Conservation (phyloP, 225 moss, liverwort and hornwort species). For the Pseudoscleropodium purum region DNA sequence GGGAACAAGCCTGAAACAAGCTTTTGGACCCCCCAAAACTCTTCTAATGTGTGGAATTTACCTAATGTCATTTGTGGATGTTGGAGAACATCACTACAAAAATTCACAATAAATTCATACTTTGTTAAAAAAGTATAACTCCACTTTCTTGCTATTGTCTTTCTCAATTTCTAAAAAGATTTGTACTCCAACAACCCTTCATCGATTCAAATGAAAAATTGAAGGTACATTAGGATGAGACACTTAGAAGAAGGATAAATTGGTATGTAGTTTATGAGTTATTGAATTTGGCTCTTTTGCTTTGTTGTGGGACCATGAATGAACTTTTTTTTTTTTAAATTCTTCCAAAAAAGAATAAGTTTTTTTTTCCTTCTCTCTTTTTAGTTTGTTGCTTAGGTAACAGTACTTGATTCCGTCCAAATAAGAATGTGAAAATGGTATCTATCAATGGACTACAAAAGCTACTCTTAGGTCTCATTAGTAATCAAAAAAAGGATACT, state of each 20-base stretch:
- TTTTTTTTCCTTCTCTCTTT: not conserved
- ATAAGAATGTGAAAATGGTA: not conserved
- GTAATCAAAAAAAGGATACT: too few relatives aligned
- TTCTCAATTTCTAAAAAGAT: not conserved
- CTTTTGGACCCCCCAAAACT: too few relatives aligned
- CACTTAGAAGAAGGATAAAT: not conserved
- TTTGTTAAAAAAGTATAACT: not conserved
- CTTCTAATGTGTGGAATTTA: not conserved
- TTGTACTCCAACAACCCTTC: not conserved
- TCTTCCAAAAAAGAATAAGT: not conserved
- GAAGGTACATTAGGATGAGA: accelerated
- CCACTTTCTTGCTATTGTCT: not conserved
- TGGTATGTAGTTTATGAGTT: not conserved
- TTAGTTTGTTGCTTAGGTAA: not conserved
- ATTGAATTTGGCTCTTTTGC: not conserved
- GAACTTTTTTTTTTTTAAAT: too few relatives aligned
- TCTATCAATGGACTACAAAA: not conserved
- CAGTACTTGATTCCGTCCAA: accelerated
- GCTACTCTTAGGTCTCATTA: not conserved
- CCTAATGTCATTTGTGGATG: not conserved
- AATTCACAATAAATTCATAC: not conserved
- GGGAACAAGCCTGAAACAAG: too few relatives aligned
- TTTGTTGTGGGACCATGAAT: not conserved
- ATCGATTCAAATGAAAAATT: accelerated
- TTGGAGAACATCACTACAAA: not conserved